A percentile compares a stretch with the other conserved stretches of the same genome.
phyloP scores from a whole-genome alignment of 2,329 filamentous ascomycete species.

The Biscogniauxia sp. region DNA sequence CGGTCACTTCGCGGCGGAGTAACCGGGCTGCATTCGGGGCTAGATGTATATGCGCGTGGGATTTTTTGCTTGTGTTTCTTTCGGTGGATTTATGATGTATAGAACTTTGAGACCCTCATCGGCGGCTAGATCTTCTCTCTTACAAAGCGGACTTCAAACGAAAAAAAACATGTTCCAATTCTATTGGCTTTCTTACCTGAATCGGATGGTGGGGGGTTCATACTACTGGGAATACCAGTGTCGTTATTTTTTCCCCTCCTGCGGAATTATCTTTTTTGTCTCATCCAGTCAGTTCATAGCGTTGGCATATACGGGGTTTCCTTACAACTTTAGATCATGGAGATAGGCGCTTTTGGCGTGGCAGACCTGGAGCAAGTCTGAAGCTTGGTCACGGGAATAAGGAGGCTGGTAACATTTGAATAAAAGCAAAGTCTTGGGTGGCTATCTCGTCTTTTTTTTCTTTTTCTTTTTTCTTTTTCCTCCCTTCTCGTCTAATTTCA shows the following conservation, averaged over 20 bases:
- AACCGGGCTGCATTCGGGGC: slow-evolving; percentile 13
- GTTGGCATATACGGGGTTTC: background rate
- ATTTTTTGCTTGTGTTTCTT: background rate
- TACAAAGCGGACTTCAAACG: slow-evolving; percentile 10
- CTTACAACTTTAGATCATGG: background rate
- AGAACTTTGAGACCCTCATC: slow-evolving; percentile 30
- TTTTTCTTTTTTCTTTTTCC: background rate
- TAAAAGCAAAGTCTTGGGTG: background rate
- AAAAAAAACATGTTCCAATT: background rate
- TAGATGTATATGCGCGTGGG: slow-evolving; percentile 6
- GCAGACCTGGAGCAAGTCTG: background rate
- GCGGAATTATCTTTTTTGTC: background rate
- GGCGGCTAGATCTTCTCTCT: slow-evolving; percentile 30
- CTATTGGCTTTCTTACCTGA: background rate
- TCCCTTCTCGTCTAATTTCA: no score
- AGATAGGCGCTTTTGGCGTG: background rate
- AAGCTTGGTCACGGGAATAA: background rate
- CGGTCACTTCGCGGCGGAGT: slow-evolving; percentile 12
- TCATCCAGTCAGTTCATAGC: background rate
- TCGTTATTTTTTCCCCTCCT: background rate
- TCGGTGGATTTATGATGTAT: slow-evolving; percentile 25
- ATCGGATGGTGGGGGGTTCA: background rate
- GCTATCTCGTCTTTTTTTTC: background rate
- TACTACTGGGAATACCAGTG: background rate
- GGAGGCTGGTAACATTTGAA: background rate